Conservation (phyloP, 2,329 filamentous ascomycete species). For the Penicillium decumbens region DNA sequence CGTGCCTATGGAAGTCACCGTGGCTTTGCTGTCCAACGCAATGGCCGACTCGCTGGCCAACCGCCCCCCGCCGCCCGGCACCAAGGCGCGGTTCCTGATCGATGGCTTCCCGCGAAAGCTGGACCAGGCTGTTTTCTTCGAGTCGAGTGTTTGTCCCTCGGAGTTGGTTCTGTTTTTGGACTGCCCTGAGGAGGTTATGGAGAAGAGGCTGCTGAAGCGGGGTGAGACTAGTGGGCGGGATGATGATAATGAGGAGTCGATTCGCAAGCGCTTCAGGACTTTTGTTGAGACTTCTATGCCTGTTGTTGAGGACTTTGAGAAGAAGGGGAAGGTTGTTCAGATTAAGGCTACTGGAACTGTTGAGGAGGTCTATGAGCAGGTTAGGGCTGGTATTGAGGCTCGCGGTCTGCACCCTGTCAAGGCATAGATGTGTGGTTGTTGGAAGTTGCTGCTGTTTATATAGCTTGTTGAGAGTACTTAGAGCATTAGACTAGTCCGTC, state of each 20-base stretch:
- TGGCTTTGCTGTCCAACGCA: constrained; percentile 87
- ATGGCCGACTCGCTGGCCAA: constrained; percentile 67
- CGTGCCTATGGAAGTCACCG: constrained; percentile 98
- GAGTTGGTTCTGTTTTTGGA: constrained; percentile 90
- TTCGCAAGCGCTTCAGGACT: constrained; percentile 90
- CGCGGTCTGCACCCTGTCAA: constrained; percentile 36
- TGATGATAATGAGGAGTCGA: constrained; percentile 93
- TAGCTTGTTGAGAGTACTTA: background rate
- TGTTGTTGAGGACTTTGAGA: constrained; percentile 79
- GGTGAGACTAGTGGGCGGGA: constrained; percentile 87
- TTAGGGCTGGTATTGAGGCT: constrained; percentile 46
- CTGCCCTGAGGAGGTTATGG: constrained; percentile 85
- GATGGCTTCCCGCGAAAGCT: constrained; percentile 92
- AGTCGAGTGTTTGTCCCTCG: constrained; percentile 78
- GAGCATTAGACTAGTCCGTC: background rate
- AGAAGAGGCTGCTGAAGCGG: constrained; percentile 74
- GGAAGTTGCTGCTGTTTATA: background rate
- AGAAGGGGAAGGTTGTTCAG: constrained; percentile 72
- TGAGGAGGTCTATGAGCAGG: constrained; percentile 58
- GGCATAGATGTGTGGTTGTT: background rate
- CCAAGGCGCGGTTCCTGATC: constrained; percentile 67
- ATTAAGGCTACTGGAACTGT: constrained; percentile 67
- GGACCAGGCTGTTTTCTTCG: constrained; percentile 93
- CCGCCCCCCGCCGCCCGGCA: constrained; percentile 28
- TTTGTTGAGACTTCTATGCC: constrained; percentile 98